phyloP scores from a whole-genome alignment of 441 rosid species.

The Sinapis alba region DNA sequence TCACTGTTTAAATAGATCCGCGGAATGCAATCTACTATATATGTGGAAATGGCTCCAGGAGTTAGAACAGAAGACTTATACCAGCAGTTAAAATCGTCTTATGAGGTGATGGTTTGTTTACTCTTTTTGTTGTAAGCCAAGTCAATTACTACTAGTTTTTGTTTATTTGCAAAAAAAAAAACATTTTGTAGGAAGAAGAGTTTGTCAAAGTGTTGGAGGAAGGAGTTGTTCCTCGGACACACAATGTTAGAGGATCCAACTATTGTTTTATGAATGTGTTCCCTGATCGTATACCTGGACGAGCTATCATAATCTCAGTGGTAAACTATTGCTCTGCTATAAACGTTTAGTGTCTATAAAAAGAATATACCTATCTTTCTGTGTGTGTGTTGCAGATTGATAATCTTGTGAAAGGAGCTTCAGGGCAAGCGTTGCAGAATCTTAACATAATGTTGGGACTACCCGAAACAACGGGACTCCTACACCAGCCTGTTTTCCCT shows the following conservation, averaged over 20 bases:
- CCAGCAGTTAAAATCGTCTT: constrained; percentile 19
- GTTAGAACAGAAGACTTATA: constrained; percentile 17
- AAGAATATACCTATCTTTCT: too few relatives aligned
- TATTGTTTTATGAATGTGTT: constrained; percentile 81
- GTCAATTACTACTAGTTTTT: not conserved
- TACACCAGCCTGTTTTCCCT: constrained; percentile 75
- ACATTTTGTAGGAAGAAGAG: constrained; percentile 66
- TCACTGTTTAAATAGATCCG: constrained; percentile 62
- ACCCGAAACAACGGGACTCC: constrained; percentile 81
- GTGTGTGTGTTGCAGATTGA: constrained; percentile 46
- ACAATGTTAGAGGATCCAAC: constrained; percentile 82
- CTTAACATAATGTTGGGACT: constrained; percentile 30
- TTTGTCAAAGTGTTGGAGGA: constrained; percentile 70
- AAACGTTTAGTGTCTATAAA: too few relatives aligned
- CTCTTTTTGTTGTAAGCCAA: not conserved
- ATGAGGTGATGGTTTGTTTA: too few relatives aligned
- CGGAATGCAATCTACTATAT: constrained; percentile 47
- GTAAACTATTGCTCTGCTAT: too few relatives aligned
- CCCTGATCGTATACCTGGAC: constrained; percentile 79
- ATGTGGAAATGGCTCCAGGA: constrained; percentile 23
- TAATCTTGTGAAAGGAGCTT: constrained; percentile 96
- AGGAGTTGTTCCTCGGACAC: constrained; percentile 81
- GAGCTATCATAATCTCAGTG: constrained; percentile 86
- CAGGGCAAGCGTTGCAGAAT: constrained; percentile 95
- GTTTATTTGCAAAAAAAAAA: not conserved